A percentile compares a stretch with the other conserved stretches of the same genome.
Conservation (phyloP, 1,284 basidiomycete genomes). For the Cutaneotrichosporon mucoides region DNA sequence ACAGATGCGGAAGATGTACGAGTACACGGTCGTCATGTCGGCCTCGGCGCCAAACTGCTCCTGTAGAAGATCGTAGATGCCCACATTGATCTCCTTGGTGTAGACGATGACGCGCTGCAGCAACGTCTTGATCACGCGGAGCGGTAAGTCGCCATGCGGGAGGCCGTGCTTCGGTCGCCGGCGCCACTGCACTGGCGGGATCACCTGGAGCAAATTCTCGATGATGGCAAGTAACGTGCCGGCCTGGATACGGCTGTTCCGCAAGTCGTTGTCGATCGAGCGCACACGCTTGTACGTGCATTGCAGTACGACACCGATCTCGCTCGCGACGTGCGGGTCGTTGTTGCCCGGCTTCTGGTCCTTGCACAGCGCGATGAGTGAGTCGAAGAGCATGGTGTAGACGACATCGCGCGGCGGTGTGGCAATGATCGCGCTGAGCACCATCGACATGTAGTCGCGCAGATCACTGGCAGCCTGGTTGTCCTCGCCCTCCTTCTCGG, state of each 20-base stretch:
- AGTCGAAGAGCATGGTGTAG: constrained; percentile 74
- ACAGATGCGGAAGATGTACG: constrained; percentile 60
- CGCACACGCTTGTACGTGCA: constrained; percentile 98
- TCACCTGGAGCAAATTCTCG: constrained; percentile 87
- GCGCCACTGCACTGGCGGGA: constrained; percentile 95
- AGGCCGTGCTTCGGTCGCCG: constrained; percentile 82
- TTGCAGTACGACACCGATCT: constrained; percentile 94
- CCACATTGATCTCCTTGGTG: constrained; percentile 35
- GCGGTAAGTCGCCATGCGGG: constrained; percentile 92
- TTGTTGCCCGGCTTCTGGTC: constrained; percentile 59
- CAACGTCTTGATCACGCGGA: constrained; percentile 95
- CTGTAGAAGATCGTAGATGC: constrained; percentile 42
- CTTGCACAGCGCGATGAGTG: constrained; percentile 82
- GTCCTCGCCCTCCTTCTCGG: constrained; percentile 9
- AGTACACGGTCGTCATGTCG: constrained; percentile 51
- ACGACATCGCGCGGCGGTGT: constrained; percentile 87
- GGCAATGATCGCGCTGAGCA: constrained; percentile 87
- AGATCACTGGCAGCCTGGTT: constrained; percentile 69
- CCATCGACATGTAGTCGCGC: constrained; percentile 97
- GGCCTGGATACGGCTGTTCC: constrained; percentile 73
- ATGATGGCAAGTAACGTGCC: constrained; percentile 88
- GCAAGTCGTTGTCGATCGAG: constrained; percentile 86
- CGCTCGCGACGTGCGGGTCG: constrained; percentile 77
- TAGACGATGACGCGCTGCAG: constrained; percentile 79
- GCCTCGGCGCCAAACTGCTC: constrained; percentile 48